phyloP scores from a whole-genome alignment of 805 yeast species.

The Barnettozyma botsteinii region DNA sequence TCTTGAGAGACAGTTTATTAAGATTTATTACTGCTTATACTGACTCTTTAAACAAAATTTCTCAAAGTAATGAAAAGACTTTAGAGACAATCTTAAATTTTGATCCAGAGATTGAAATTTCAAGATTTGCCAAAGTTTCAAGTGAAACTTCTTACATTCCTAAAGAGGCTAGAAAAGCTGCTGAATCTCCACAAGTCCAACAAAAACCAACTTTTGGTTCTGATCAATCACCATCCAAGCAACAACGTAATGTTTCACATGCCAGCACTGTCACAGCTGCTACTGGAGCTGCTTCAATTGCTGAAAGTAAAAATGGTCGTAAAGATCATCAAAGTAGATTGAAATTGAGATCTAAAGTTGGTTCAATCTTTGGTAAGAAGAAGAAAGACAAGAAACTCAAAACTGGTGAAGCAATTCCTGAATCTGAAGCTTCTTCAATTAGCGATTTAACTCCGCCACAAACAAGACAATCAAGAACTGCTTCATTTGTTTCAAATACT shows the following conservation, averaged over 20 bases:
- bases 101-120: slow-evolving; percentile 54
- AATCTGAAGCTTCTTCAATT: slow-evolving; percentile 24
- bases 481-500: slow-evolving; percentile 16
- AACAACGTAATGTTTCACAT: slow-evolving; percentile 15
- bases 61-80: slow-evolving; percentile 53
- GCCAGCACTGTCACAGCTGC: slow-evolving; percentile 20
- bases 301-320: slow-evolving; percentile 13
- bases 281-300: slow-evolving; percentile 5
- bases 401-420: slow-evolving; percentile 16
- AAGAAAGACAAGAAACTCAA: slow-evolving; percentile 36
- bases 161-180: slow-evolving; percentile 25
- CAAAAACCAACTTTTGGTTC: slow-evolving; percentile 4
- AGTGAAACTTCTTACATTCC: slow-evolving; percentile 23
- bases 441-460: slow-evolving; percentile 11
- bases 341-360: slow-evolving; percentile 61
- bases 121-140: slow-evolving; percentile 44
- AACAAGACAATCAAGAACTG: slow-evolving; percentile 18
- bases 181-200: slow-evolving; percentile 20
- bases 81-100: slow-evolving; percentile 61
- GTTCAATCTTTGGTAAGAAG: slow-evolving; percentile 67
- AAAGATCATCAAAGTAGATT: slow-evolving; percentile 27
- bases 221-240: slow-evolving; percentile 1
- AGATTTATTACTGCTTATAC: slow-evolving; percentile 57
- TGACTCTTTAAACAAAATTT: slow-evolving; percentile 43
- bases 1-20: slow-evolving; percentile 60